Evolutionary conservation across 306 rosid species (phyloP).

Genomic region (Sophora flavescens): DNA sequence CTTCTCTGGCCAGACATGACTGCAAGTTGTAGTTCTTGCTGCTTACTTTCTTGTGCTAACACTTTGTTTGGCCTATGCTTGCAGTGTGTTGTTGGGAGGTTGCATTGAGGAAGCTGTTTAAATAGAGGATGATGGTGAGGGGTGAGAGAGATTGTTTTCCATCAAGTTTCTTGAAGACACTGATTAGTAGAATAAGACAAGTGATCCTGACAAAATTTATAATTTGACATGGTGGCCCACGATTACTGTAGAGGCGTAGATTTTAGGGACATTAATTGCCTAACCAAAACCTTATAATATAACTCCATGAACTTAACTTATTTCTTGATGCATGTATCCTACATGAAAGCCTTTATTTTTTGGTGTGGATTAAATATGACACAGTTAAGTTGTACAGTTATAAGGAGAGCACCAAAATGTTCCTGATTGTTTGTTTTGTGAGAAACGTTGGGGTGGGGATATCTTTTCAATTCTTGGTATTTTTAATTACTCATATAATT

Average conservation of each 20-base stretch:
- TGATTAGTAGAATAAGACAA: conserved; percentile 36
- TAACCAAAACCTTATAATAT: conserved; percentile 27
- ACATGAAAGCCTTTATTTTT: background rate
- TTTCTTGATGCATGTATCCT: conserved; percentile 47
- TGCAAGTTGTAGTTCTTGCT: background rate
- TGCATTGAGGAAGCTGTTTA: conserved; percentile 36
- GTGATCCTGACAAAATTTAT: conserved; percentile 14
- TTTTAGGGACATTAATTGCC: conserved; percentile 2
- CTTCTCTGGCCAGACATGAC: conserved; percentile 55
- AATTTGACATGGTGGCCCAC: conserved; percentile 58
- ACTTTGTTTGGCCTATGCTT: background rate
- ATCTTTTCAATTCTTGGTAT: background rate
- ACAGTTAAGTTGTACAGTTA: background rate
- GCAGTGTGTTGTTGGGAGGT: conserved; percentile 29
- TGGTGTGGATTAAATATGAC: background rate
- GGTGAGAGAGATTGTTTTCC: background rate
- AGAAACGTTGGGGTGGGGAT: conserved; percentile 9
- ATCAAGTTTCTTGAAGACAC: conserved; percentile 35
- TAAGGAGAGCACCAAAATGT: background rate
- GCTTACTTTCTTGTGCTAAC: conserved; percentile 14
- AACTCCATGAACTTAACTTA: background rate
- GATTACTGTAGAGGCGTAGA: conserved; percentile 12
- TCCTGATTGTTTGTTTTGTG: background rate
- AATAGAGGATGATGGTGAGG: conserved; percentile 44
- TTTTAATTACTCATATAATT: no score